Conservation (phyloP, 1,139 yeast genomes). For the Tardiomyces blankii region DNA sequence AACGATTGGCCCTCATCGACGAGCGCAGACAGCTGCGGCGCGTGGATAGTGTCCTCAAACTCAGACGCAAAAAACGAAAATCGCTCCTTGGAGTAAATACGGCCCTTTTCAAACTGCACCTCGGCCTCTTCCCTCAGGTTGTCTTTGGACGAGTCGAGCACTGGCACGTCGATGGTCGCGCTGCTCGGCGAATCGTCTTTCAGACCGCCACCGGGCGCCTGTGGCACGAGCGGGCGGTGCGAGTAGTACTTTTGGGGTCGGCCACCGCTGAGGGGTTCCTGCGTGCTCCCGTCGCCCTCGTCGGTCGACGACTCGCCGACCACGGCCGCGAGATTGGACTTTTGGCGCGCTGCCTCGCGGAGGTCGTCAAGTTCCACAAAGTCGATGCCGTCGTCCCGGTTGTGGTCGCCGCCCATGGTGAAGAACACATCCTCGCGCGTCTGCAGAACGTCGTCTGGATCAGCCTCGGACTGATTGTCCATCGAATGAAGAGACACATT, state of each 20-base stretch:
- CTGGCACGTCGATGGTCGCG: background rate
- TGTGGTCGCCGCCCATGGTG: constrained; percentile 68
- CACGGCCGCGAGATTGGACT: constrained; percentile 7
- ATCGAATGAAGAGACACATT: background rate
- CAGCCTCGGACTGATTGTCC: background rate
- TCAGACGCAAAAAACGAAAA: constrained; percentile 77
- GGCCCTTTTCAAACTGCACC: constrained; percentile 1
- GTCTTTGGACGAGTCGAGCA: background rate
- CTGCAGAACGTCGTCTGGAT: constrained; percentile 7
- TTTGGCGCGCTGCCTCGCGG: constrained; percentile 21
- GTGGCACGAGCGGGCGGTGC: background rate
- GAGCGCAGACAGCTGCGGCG: constrained; percentile 73
- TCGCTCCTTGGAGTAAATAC: constrained; percentile 34
- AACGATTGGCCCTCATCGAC: constrained; percentile 55
- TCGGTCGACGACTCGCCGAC: background rate
- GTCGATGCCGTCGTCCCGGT: constrained; percentile 24
- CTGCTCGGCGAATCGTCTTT: background rate
- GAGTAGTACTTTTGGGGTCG: background rate
- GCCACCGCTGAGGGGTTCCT: background rate
- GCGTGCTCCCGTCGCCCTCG: too few relatives aligned
- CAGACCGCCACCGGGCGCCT: background rate
- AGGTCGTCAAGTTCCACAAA: constrained; percentile 29
- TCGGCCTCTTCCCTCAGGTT: background rate
- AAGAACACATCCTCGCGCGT: constrained; percentile 97
- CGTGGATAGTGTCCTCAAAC: constrained; percentile 78